Evolutionary conservation across 2,329 filamentous ascomycete genomes (phyloP).

Genomic region (Claviceps fusiformis): DNA sequence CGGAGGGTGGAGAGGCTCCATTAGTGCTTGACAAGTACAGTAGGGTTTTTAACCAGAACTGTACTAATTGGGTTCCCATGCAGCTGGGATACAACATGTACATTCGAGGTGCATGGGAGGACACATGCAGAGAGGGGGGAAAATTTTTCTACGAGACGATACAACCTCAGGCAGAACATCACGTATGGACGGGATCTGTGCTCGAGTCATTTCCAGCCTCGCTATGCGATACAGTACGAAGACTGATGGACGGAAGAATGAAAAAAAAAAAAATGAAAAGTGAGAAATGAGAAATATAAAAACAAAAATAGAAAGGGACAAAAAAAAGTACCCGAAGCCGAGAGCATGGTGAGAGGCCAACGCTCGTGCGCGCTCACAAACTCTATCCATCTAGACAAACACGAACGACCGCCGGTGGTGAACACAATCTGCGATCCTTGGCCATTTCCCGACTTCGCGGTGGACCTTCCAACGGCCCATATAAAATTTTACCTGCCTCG

Average conservation of each 20-base stretch:
- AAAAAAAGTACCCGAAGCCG: no score
- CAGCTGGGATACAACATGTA: background rate
- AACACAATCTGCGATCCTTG: background rate
- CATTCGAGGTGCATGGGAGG: background rate
- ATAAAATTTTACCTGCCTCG: background rate
- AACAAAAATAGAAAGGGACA: no score
- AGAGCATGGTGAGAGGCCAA: background rate
- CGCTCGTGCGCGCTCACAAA: no score
- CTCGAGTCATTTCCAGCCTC: background rate
- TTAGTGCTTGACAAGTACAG: background rate
- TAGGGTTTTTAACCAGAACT: background rate
- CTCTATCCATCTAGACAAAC: no score
- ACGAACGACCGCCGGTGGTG: background rate
- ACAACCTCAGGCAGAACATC: background rate
- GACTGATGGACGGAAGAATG: no score
- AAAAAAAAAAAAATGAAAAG: no score
- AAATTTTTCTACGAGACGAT: background rate
- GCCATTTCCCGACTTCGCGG: background rate
- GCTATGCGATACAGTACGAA: no score
- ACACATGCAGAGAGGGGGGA: background rate
- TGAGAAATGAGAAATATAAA: no score
- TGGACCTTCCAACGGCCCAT: background rate
- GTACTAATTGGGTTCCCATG: background rate
- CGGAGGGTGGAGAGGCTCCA: background rate
- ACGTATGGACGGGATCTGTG: background rate